Conservation (phyloP, 2,329 filamentous ascomycete genomes). For the Colletotrichum sp. region DNA sequence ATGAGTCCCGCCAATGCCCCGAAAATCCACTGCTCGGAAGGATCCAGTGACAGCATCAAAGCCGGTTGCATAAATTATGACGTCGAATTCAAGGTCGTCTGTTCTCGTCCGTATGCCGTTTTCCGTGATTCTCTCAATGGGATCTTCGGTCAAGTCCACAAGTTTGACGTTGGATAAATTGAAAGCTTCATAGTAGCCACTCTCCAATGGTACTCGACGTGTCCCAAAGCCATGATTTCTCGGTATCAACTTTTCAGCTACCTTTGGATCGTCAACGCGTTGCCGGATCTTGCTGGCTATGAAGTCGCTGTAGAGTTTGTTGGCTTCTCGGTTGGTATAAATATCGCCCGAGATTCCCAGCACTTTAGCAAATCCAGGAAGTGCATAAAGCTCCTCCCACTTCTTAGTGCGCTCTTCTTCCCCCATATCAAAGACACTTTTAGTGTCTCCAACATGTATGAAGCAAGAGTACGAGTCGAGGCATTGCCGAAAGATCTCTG, state of each 20-base stretch:
- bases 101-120: slow-evolving; percentile 37
- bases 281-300: slow-evolving; percentile 37
- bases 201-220: slow-evolving; percentile 46
- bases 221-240: slow-evolving; percentile 26
- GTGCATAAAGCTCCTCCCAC: slow-evolving; percentile 34
- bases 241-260: slow-evolving; percentile 37
- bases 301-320: slow-evolving; percentile 30
- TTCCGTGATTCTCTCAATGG: slow-evolving; percentile 40
- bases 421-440: slow-evolving; percentile 26
- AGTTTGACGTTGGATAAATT: slow-evolving; percentile 50
- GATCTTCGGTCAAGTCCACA: slow-evolving; percentile 46
- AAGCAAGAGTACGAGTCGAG: slow-evolving; percentile 30
- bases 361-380: slow-evolving; percentile 41
- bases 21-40: slow-evolving; percentile 37
- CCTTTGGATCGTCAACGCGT: slow-evolving; percentile 35
- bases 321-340: slow-evolving; percentile 29
- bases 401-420: slow-evolving; percentile 28
- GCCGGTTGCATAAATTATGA: slow-evolving; percentile 45
- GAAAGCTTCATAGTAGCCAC: slow-evolving; percentile 53
- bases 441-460: slow-evolving; percentile 29
- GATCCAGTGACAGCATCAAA: slow-evolving; percentile 37
- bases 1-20: slow-evolving; percentile 27
- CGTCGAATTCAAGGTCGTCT: slow-evolving; percentile 35
- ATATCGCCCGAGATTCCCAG: slow-evolving; percentile 27
- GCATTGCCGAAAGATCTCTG: slow-evolving; percentile 17